Percentiles rank a stretch among this genome's conserved stretches.
phyloP scores from a whole-genome alignment of 2,329 filamentous ascomycete genomes.

The Neospermospora avenae region DNA sequence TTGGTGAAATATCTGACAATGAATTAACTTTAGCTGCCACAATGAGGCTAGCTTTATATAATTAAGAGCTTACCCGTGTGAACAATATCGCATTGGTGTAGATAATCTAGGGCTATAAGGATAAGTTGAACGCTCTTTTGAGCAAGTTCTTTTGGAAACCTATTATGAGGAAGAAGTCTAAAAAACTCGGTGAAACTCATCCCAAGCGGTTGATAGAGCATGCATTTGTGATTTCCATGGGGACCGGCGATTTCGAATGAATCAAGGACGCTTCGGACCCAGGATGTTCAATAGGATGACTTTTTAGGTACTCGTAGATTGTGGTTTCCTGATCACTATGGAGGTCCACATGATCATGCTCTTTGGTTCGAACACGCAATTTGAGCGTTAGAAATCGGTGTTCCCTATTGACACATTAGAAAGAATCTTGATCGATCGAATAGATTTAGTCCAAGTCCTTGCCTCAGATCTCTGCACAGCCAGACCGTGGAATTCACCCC shows the following conservation, averaged over 20 bases:
- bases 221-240: constrained; percentile 37
- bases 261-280: constrained; percentile 38
- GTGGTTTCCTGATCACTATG: constrained; percentile 36
- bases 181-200: constrained; percentile 42
- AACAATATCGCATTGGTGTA: constrained; percentile 44
- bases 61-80: constrained; percentile 40
- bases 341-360: constrained; percentile 28
- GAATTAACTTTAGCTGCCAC: too few relatives aligned
- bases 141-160: constrained; percentile 31
- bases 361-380: constrained; percentile 15
- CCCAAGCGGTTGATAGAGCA: constrained; percentile 43
- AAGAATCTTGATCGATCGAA: too few relatives aligned
- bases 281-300: constrained; percentile 35
- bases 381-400: constrained; percentile 24
- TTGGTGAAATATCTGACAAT: constrained; percentile 44
- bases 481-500: constrained; percentile 24
- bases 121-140: constrained; percentile 34
- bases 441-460: too few relatives aligned
- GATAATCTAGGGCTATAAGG: constrained; percentile 44
- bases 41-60: neutral
- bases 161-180: constrained; percentile 38
- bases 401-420: constrained; percentile 8
- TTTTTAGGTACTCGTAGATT: constrained; percentile 42
- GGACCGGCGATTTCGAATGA: constrained; percentile 38
- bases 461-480: constrained; percentile 20